Percentiles rank a stretch among this genome's conserved stretches.
Evolutionary conservation across 768 basidiomycete species (phyloP).

Genomic region (Podaxis carcinomalis): DNA sequence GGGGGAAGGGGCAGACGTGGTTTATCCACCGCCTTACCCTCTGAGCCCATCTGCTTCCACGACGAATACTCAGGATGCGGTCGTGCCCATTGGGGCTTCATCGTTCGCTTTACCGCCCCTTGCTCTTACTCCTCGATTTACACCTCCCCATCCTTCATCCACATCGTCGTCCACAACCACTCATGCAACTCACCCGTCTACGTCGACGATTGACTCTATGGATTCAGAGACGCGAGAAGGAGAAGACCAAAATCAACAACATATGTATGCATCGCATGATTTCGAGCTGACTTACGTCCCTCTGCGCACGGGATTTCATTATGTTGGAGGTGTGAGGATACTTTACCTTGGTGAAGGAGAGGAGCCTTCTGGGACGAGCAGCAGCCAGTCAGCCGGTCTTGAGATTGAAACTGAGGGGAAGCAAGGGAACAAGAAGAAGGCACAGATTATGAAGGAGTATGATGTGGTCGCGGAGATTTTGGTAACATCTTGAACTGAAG

Average conservation of each 20-base stretch:
- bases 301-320: constrained; percentile 51
- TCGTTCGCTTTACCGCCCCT: constrained; percentile 3
- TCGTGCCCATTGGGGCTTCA: constrained; percentile 7
- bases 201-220: constrained; percentile 3
- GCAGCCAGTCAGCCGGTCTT: not conserved
- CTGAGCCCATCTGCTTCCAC: constrained; percentile 37
- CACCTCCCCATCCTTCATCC: constrained; percentile 4
- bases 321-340: constrained; percentile 69
- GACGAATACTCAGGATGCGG: constrained; percentile 29
- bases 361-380: not conserved
- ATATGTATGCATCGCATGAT: constrained; percentile 41
- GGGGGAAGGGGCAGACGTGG: not conserved
- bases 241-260: constrained; percentile 18
- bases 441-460: constrained; percentile 63
- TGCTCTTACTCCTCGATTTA: not conserved
- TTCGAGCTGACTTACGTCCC: constrained; percentile 66
- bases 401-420: not conserved
- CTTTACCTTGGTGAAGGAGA: constrained; percentile 43
- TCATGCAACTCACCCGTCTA: constrained; percentile 10
- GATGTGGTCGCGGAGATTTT: constrained; percentile 69
- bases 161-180: not conserved
- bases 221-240: constrained; percentile 4
- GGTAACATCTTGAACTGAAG: constrained; percentile 33
- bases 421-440: constrained; percentile 26
- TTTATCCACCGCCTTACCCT: constrained; percentile 7